Conservation (phyloP, 2,329 filamentous ascomycete species). For the Elsinoe australis region DNA sequence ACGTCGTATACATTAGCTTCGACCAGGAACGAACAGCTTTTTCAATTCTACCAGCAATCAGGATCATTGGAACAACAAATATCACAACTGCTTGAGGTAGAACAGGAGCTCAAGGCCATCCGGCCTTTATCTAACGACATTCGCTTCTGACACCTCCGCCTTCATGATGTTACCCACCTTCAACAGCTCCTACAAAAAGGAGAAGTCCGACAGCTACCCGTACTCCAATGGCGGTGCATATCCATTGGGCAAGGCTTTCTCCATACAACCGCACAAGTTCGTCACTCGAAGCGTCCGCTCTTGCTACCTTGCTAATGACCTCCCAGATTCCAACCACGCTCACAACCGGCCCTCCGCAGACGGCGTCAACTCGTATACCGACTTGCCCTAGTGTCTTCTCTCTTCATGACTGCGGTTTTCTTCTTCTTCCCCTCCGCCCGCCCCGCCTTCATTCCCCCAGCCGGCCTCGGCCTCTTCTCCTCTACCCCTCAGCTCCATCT, state of each 20-base stretch:
- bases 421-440: constrained; percentile 69
- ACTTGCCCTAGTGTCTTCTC: constrained; percentile 49
- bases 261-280: constrained; percentile 22
- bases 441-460: constrained; percentile 52
- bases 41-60: not conserved
- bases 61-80: not conserved
- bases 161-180: constrained; percentile 14
- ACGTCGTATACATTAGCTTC: constrained; percentile 5
- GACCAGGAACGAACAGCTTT: not conserved
- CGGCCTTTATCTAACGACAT: not conserved
- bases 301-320: not conserved
- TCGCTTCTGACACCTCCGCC: not conserved
- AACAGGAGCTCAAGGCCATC: not conserved
- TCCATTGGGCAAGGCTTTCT: constrained; percentile 20
- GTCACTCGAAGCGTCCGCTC: not conserved
- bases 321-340: constrained; percentile 75
- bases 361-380: constrained; percentile 66
- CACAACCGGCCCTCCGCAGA: constrained; percentile 64
- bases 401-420: constrained; percentile 56
- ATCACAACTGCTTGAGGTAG: not conserved
- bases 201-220: constrained; percentile 19
- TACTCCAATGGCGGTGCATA: constrained; percentile 22
- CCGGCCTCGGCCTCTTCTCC: constrained; percentile 64
- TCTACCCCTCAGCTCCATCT: constrained; percentile 60
- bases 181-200: constrained; percentile 10